Evolutionary conservation across 2,329 filamentous ascomycete genomes (phyloP), one percentile per base, ranked within the genome.

Genomic region (Lachnellula suecica): DNA sequence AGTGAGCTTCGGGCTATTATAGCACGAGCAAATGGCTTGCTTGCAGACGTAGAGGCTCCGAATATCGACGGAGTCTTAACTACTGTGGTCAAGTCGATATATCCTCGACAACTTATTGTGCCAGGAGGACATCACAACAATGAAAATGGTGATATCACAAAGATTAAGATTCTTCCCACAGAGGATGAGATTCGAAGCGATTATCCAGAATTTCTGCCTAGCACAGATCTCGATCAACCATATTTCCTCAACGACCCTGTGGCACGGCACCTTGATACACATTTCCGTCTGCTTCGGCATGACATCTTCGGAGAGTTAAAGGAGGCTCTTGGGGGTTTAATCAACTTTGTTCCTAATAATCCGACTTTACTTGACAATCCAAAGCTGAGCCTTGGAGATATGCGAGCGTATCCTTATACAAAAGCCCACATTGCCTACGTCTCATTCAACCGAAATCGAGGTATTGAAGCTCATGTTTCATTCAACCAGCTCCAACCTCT

Each of bases 221-320:
- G 42, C 15, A 72, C 63, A 1, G 70, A 78, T 59, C 60, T 72
- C 2, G 61, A 65, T 0, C 65, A 67, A 8, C 71, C 70, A 51
- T 73, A 79, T 56, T 62, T 72, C 15, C 59, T 65, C 2, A 73
- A 75, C 1, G 70, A 59, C 43, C 51, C 48, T 46, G 56, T 52
- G 3, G 54, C 50, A 24, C 55, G 59, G 4, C 59, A 63, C 35
- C 57, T 68, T 27, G 59, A 66, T 35, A 63, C 63, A 20, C 62
- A 64, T 2, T 67, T 67, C 40, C 57, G 62, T 2, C 49, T 66
- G 13, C 56, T 69, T 43, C 56, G 67, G 3, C 65, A 69, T 77
- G 79, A 84, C 56, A 79, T 75, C 0, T 68, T 83, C 2, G 78
- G 78, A 0, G 74, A 80, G 49, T 66, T 84, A 2, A 76, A 81